Percentiles rank a stretch among this genome's conserved stretches.
Conservation (phyloP, 352 stramenopile genomes). For the Plasmopara muralis region DNA sequence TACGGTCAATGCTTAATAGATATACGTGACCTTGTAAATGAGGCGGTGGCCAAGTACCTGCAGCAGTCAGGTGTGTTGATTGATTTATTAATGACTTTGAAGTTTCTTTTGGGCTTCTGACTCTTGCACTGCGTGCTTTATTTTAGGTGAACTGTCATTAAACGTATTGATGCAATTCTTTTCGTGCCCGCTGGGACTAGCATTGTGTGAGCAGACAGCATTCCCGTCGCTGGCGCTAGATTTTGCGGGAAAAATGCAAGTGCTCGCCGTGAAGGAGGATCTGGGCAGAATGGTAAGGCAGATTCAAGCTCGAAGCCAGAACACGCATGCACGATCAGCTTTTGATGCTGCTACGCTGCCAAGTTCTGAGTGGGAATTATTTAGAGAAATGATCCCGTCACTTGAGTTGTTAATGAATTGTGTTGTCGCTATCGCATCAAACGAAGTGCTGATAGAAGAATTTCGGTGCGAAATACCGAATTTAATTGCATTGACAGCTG, state of each 20-base stretch:
- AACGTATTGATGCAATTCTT: conserved; percentile 50
- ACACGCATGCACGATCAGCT: background rate
- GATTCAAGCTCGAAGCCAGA: background rate
- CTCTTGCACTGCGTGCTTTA: background rate
- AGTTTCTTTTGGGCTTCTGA: too few species aligned
- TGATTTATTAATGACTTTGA: background rate
- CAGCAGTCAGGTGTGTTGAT: conserved; percentile 25
- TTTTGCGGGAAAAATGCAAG: conserved; percentile 48
- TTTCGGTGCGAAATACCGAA: conserved; percentile 71
- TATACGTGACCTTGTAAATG: conserved; percentile 38
- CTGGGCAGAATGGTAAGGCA: conserved; percentile 21
- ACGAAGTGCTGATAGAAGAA: conserved; percentile 43
- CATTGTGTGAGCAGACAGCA: conserved; percentile 60
- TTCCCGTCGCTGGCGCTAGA: conserved; percentile 65
- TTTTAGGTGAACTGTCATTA: conserved; percentile 31
- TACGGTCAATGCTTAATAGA: conserved; percentile 33
- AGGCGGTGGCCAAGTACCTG: conserved; percentile 33
- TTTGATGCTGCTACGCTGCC: too few species aligned
- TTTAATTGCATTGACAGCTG: conserved; percentile 47
- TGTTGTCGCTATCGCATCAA: conserved; percentile 47
- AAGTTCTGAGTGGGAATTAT: background rate
- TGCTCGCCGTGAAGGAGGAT: conserved; percentile 43
- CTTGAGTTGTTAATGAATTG: conserved; percentile 59
- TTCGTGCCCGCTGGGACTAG: conserved; percentile 26
- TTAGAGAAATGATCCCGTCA: conserved; percentile 25